Evolutionary conservation across 345 rosid genomes (phyloP).

Genomic region (Cardamine resedifolia): DNA sequence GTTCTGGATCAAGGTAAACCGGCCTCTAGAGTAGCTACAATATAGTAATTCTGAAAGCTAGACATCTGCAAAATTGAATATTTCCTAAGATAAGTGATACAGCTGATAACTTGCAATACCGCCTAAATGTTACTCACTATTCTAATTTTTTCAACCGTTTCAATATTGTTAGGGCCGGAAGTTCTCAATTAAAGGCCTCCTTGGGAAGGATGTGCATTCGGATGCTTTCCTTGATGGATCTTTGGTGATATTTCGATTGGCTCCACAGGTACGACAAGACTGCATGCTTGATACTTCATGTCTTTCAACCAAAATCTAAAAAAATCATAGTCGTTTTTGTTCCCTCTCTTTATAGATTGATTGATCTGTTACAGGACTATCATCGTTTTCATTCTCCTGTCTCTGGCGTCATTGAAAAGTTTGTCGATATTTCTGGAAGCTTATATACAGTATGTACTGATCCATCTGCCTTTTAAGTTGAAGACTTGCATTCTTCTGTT

Average conservation of each 20-base stretch:
- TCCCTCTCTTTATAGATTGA: neutral
- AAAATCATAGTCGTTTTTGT: neutral
- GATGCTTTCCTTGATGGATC: slow-evolving; percentile 63
- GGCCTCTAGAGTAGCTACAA: slow-evolving; percentile 4
- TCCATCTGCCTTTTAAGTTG: neutral
- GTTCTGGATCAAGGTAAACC: slow-evolving; percentile 89
- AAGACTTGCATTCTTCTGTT: slow-evolving; percentile 11
- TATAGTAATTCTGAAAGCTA: neutral
- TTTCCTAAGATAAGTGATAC: neutral
- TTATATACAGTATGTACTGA: slow-evolving; percentile 68
- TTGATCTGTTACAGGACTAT: slow-evolving; percentile 64
- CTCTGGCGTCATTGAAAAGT: slow-evolving; percentile 65
- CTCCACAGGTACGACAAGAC: slow-evolving; percentile 61
- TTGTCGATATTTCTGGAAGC: slow-evolving; percentile 67
- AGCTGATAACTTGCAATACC: slow-evolving; percentile 4
- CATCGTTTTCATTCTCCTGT: slow-evolving; percentile 92
- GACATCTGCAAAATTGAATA: slow-evolving; percentile 5
- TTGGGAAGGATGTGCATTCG: slow-evolving; percentile 61
- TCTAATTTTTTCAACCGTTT: neutral
- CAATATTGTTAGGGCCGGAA: slow-evolving; percentile 61
- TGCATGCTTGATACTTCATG: slow-evolving; percentile 11
- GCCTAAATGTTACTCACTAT: neutral
- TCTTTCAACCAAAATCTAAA: neutral
- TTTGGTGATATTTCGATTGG: slow-evolving; percentile 88
- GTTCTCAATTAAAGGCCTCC: slow-evolving; percentile 85